phyloP scores from a whole-genome alignment of 2,329 filamentous ascomycete species.

The Fusarium annulatum region DNA sequence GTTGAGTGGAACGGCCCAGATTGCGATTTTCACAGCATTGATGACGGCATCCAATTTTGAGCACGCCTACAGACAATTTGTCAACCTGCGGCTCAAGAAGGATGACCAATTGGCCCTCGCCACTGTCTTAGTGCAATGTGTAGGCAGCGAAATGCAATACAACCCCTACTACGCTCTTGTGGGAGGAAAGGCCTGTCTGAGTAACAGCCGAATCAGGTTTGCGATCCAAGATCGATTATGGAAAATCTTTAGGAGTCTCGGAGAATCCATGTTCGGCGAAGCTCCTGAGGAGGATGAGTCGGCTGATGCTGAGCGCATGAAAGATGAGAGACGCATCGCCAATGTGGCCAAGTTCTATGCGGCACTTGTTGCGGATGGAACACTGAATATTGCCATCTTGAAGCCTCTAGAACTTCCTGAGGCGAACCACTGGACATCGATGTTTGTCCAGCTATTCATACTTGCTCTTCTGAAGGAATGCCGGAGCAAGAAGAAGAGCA shows the following conservation, averaged over 20 bases:
- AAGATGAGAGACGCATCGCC: constrained; percentile 61
- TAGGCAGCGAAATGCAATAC: constrained; percentile 83
- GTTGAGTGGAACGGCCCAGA: constrained; percentile 87
- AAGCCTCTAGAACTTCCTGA: constrained; percentile 83
- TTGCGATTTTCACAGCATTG: constrained; percentile 92
- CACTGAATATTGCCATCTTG: constrained; percentile 61
- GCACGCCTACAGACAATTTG: constrained; percentile 82
- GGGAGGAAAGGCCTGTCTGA: constrained; percentile 76
- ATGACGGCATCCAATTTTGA: constrained; percentile 87
- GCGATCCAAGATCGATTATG: constrained; percentile 89
- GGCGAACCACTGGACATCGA: constrained; percentile 78
- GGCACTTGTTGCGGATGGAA: constrained; percentile 59
- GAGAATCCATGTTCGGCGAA: constrained; percentile 79
- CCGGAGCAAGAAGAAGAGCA: constrained; percentile 54
- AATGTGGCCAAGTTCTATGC: constrained; percentile 68
- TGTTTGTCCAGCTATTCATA: constrained; percentile 84
- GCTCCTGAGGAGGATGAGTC: constrained; percentile 67
- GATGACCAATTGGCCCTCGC: constrained; percentile 89
- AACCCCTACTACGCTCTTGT: constrained; percentile 95
- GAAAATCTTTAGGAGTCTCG: constrained; percentile 85
- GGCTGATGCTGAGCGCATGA: constrained; percentile 58
- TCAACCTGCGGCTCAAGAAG: constrained; percentile 86
- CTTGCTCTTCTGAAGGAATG: constrained; percentile 79
- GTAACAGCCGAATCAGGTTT: constrained; percentile 79
- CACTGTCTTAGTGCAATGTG: constrained; percentile 87